Conservation (phyloP, 2,329 filamentous ascomycete species). For the Penicillium thymicola region DNA sequence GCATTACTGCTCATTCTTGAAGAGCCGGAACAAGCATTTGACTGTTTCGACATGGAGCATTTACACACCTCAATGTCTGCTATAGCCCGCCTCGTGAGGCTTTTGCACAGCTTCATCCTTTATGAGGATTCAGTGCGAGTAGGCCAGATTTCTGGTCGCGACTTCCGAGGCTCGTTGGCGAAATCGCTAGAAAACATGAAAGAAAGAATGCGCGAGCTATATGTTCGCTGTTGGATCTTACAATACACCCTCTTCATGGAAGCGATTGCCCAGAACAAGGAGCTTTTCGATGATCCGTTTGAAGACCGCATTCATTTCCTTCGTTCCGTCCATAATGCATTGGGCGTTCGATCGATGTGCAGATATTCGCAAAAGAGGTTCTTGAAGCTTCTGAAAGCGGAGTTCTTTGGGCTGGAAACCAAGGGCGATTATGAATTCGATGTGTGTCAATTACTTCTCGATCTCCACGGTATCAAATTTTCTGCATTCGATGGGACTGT, state of each 20-base stretch:
- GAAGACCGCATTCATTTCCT: slow-evolving; percentile 77
- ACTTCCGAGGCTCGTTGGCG: slow-evolving; percentile 47
- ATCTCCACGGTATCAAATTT: slow-evolving; percentile 77
- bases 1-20: slow-evolving; percentile 67
- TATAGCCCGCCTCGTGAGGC: slow-evolving; percentile 66
- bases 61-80: slow-evolving; percentile 69
- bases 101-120: slow-evolving; percentile 75
- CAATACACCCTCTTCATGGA: slow-evolving; percentile 78
- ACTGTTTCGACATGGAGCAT: slow-evolving; percentile 79
- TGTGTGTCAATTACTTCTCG: slow-evolving; percentile 77
- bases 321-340: slow-evolving; percentile 74
- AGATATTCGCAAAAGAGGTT: slow-evolving; percentile 83
- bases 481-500: slow-evolving; percentile 65
- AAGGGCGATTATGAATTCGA: slow-evolving; percentile 83
- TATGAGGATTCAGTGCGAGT: slow-evolving; percentile 84
- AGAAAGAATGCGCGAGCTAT: slow-evolving; percentile 77
- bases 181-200: slow-evolving; percentile 51
- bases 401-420: slow-evolving; percentile 72
- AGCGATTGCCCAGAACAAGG: slow-evolving; percentile 64
- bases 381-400: slow-evolving; percentile 81
- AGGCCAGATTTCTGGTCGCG: slow-evolving; percentile 64
- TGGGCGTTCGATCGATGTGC: slow-evolving; percentile 82
- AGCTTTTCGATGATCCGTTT: slow-evolving; percentile 62
- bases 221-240: slow-evolving; percentile 82
- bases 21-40: slow-evolving; percentile 64